A percentile compares a stretch with the other conserved stretches of the same genome.
phyloP scores from a whole-genome alignment of 805 yeast genomes.

The Brettanomyces anomalus region DNA sequence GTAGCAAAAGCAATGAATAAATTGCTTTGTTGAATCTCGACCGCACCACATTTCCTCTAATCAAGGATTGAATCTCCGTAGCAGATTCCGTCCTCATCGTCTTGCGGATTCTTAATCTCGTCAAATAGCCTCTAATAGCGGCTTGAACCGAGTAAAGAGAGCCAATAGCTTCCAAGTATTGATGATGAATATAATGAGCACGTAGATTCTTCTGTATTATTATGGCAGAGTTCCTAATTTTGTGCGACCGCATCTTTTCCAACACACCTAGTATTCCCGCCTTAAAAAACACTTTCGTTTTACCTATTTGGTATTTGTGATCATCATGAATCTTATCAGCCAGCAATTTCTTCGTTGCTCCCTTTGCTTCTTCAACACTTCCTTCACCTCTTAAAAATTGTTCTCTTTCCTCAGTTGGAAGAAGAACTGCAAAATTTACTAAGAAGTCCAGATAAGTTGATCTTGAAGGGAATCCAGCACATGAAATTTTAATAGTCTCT shows the following conservation, averaged over 20 bases:
- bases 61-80: constrained; percentile 55
- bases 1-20: constrained; percentile 33
- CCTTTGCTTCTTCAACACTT: constrained; percentile 47
- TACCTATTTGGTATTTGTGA: constrained; percentile 78
- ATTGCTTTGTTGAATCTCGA: constrained; percentile 26
- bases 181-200: constrained; percentile 51
- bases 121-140: constrained; percentile 50
- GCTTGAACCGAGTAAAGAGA: constrained; percentile 54
- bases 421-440: constrained; percentile 74
- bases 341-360: constrained; percentile 62
- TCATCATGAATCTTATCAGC: constrained; percentile 54
- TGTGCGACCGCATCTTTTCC: constrained; percentile 77
- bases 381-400: constrained; percentile 44
- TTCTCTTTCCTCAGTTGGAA: constrained; percentile 63
- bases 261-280: constrained; percentile 93
- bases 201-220: constrained; percentile 79
- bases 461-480: constrained; percentile 97
- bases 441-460: constrained; percentile 95
- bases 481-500: constrained; percentile 91
- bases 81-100: constrained; percentile 59
- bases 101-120: constrained; percentile 44
- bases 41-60: constrained; percentile 48
- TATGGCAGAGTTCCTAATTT: constrained; percentile 69
- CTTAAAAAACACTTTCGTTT: constrained; percentile 88
- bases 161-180: constrained; percentile 43